Evolutionary conservation across 2,329 filamentous ascomycete genomes (phyloP).

Genomic region (Chalaropsis ovoidea): DNA sequence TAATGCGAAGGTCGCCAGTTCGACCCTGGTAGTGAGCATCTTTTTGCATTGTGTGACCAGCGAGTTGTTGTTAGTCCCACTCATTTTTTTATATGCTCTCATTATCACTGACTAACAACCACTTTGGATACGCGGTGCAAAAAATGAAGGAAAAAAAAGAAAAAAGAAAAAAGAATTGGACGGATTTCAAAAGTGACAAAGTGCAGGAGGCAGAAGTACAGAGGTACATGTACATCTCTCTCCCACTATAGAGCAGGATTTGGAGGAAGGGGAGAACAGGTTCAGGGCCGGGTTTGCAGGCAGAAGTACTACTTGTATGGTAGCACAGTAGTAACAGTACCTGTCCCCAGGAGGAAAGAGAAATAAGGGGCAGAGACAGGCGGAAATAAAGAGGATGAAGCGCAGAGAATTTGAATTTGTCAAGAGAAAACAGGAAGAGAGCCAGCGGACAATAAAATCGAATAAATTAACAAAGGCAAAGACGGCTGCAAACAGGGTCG

Average conservation of each 20-base stretch:
- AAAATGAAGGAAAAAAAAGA: neutral
- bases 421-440: neutral
- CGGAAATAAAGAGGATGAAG: neutral
- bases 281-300: neutral
- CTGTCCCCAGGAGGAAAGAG: neutral
- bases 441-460: no score
- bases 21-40: no score
- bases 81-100: no score
- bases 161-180: neutral
- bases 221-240: neutral
- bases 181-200: neutral
- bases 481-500: no score
- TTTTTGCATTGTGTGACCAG: no score
- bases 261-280: neutral
- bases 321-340: neutral
- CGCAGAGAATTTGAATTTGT: neutral
- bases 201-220: neutral
- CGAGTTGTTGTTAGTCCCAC: conserved; percentile 88
- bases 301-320: conserved; percentile 1
- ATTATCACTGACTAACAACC: no score
- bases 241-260: neutral
- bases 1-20: no score
- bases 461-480: no score
- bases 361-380: neutral
- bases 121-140: no score